Base-by-base conservation (phyloP, 192 early-diverging fungal genomes). In the Pilobolus umbonatus region DNA sequence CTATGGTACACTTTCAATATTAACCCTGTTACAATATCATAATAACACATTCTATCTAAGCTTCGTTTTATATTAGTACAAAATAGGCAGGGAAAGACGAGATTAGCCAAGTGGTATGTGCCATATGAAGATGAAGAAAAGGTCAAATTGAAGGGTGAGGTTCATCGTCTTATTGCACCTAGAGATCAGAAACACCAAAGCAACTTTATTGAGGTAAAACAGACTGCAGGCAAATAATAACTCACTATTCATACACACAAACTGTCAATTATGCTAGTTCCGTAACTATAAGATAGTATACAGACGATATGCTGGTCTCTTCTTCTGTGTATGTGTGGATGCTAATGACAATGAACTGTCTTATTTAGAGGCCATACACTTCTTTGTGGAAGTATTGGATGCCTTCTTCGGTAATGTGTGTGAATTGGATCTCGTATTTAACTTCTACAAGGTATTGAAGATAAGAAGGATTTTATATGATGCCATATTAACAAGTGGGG, bases 261-360 rank as follows among this genome's bases (percentile, higher is more conserved):
- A n/a, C n/a, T n/a, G n/a, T 61, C n/a, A 36, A 40, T 32, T 31
- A 1, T 55, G 2, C 24, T 60, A 92, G 90, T 98, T 95, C 77
- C 88, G 93, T 63, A 95, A 95, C 77, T 90, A 94, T 77, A 98
- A 97, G 70, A 91, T 99, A 32, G 91, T 99, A 0, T 99, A 99
- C 62, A 89, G 97, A 32, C 87, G 97, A 26, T 98, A 98, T 75
- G 95, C 95, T 1, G 91, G 90, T n/a, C 77, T 99, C 24, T 99
- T 96, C 75, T 99, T 99, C 73, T 98, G 97, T 75, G 91, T 98
- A 66, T 96, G 95, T 70, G 94, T 99, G 1, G 95, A 98, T 71
- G 89, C 91, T 15, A 98, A 97, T 71, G 97, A 99, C 75, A 99
- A 99, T 63, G 95, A 98, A 67, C 75, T 99, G 19, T 85, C 89